Percentiles rank a stretch among this genome's conserved stretches.
These are phyloP conservation scores for Leccinum huronense DNA, from an alignment of 1,284 basidiomycete species.

Conservation along the genomic window DNA sequence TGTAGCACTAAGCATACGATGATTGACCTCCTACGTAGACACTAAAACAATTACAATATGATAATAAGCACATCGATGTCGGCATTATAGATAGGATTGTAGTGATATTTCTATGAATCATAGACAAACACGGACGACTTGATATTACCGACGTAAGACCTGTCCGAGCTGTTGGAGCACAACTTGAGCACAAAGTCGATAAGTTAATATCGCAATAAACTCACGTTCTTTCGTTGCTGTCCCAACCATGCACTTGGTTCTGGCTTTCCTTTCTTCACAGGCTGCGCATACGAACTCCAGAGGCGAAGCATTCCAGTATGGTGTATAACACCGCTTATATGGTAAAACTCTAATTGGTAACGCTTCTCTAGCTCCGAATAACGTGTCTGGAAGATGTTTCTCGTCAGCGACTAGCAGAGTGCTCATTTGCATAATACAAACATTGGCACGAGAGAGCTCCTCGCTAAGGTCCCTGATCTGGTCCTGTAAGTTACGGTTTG, in stretches of 20 bases:
- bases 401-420: not conserved
- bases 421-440: slow-evolving; percentile 26
- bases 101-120: slow-evolving; percentile 3
- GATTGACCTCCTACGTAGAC: not conserved
- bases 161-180: slow-evolving; percentile 28
- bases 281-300: slow-evolving; percentile 48
- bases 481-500: slow-evolving; percentile 63
- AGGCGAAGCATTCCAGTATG: slow-evolving; percentile 62
- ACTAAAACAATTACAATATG: slow-evolving; percentile 8
- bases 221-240: slow-evolving; percentile 55
- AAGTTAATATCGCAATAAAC: slow-evolving; percentile 16
- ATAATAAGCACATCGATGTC: slow-evolving; percentile 8
- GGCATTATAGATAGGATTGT: slow-evolving; percentile 16
- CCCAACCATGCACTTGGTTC: slow-evolving; percentile 58
- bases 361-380: slow-evolving; percentile 56
- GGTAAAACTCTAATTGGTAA: slow-evolving; percentile 74
- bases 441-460: slow-evolving; percentile 64
- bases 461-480: slow-evolving; percentile 73
- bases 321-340: slow-evolving; percentile 78
- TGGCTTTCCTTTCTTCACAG: slow-evolving; percentile 41
- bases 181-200: slow-evolving; percentile 10
- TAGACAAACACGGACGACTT: not conserved
- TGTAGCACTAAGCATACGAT: not conserved
- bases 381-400: slow-evolving; percentile 42
- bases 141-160: slow-evolving; percentile 26